These are phyloP conservation scores for Sphaerobolus stellatus DNA, from an alignment of 1,284 basidiomycete genomes.

Conservation along the genomic window DNA sequence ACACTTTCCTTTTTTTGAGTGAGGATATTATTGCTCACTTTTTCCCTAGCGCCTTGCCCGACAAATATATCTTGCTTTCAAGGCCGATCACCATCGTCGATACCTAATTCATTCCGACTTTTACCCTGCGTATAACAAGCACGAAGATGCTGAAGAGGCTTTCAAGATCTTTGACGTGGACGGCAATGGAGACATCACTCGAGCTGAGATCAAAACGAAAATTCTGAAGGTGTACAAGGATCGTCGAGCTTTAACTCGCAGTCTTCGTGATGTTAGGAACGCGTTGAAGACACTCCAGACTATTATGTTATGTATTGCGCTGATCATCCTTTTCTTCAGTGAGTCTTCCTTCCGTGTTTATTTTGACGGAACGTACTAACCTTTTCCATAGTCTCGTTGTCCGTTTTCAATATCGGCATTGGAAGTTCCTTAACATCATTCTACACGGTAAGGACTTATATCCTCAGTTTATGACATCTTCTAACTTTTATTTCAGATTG, in stretches of 20 bases:
- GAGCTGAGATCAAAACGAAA: conserved; percentile 71
- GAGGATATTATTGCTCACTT: background rate
- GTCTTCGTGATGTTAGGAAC: conserved; percentile 68
- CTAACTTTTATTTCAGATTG: conserved; percentile 31
- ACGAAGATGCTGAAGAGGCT: conserved; percentile 57
- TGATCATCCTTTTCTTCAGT: conserved; percentile 64
- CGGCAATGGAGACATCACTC: conserved; percentile 76
- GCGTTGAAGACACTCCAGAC: conserved; percentile 63
- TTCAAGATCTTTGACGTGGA: conserved; percentile 78
- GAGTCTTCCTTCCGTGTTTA: conserved; percentile 8
- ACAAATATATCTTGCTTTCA: conserved; percentile 65
- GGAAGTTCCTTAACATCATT: conserved; percentile 62
- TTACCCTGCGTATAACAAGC: conserved; percentile 62
- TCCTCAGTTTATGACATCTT: background rate
- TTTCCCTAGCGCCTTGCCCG: conserved; percentile 58
- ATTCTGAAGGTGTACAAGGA: conserved; percentile 76
- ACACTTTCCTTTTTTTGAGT: conserved; percentile 16
- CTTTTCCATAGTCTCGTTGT: conserved; percentile 46
- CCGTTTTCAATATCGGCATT: conserved; percentile 66
- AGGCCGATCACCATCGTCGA: conserved; percentile 43
- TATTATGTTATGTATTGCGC: conserved; percentile 61
- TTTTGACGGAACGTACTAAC: background rate
- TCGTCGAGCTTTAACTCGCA: conserved; percentile 64
- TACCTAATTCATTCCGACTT: conserved; percentile 73
- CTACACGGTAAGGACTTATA: conserved; percentile 41